phyloP scores from a whole-genome alignment of 78 protist genomes.

The Cavenderia fasciculata region DNA sequence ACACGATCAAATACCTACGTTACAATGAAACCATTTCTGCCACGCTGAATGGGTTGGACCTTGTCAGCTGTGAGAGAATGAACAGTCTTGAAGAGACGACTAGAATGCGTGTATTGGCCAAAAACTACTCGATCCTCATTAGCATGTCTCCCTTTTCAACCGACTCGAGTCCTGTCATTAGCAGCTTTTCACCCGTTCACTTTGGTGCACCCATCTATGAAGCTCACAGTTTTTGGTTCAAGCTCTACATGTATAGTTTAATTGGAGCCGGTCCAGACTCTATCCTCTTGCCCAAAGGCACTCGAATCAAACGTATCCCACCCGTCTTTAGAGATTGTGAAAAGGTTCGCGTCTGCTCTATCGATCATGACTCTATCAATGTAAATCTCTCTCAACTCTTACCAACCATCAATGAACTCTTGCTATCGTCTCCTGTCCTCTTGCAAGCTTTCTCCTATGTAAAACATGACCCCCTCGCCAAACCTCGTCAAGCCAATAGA shows the following conservation, averaged over 20 bases:
- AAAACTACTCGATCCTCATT: constrained; percentile 86
- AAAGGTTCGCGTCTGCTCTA: constrained; percentile 15
- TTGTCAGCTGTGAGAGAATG: constrained; percentile 81
- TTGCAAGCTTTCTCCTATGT: constrained; percentile 59
- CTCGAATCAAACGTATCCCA: constrained; percentile 80
- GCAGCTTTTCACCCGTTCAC: constrained; percentile 33
- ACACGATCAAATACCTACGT: constrained; percentile 85
- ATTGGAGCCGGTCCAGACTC: constrained; percentile 87
- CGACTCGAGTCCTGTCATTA: constrained; percentile 48
- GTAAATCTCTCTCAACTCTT: constrained; percentile 38
- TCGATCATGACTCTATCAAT: constrained; percentile 75
- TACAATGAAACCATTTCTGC: not conserved
- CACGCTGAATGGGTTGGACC: constrained; percentile 40
- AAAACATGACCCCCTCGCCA: constrained; percentile 1
- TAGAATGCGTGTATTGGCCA: constrained; percentile 51
- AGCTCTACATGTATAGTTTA: constrained; percentile 71
- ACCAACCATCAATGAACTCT: constrained; percentile 53
- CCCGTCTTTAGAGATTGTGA: constrained; percentile 40
- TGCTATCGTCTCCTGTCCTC: constrained; percentile 64
- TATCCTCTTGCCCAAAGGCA: constrained; percentile 78
- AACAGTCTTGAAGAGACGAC: constrained; percentile 71
- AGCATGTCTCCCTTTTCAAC: constrained; percentile 90
- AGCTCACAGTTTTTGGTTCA: constrained; percentile 82
- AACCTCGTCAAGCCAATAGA: not conserved
- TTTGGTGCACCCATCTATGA: constrained; percentile 88